phyloP scores from a whole-genome alignment of 2,329 filamentous ascomycete species.

The Capronia epimyces region DNA sequence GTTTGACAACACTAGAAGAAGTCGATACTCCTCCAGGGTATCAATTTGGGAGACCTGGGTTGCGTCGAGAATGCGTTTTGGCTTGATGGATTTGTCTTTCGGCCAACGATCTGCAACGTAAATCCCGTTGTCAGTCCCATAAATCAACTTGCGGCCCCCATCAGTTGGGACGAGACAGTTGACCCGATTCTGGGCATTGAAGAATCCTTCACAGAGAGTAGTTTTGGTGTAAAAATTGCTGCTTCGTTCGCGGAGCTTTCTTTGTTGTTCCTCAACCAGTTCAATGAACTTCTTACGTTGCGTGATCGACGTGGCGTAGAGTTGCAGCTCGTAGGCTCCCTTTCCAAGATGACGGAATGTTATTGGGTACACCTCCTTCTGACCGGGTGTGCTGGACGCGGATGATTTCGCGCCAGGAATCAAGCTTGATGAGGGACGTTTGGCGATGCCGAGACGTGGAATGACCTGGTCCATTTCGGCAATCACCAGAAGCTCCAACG shows the following conservation, averaged over 20 bases:
- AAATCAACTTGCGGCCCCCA: constrained; percentile 88
- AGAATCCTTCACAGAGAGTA: constrained; percentile 76
- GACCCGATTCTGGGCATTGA: constrained; percentile 80
- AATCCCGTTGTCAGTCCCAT: constrained; percentile 89
- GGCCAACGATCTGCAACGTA: constrained; percentile 87
- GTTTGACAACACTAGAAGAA: constrained; percentile 85
- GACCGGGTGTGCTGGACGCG: constrained; percentile 44
- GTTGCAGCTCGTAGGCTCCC: constrained; percentile 84
- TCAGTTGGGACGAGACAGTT: constrained; percentile 97
- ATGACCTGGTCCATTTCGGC: constrained; percentile 96
- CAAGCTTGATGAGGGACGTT: constrained; percentile 82
- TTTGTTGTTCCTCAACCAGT: constrained; percentile 85
- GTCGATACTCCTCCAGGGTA: constrained; percentile 88
- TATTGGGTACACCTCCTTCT: constrained; percentile 80
- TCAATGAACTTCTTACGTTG: constrained; percentile 96
- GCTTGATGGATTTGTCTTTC: constrained; percentile 67
- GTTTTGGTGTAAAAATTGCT: constrained; percentile 66
- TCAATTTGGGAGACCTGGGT: constrained; percentile 90
- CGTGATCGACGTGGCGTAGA: constrained; percentile 79
- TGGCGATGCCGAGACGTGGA: constrained; percentile 70
- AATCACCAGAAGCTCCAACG: constrained; percentile 85
- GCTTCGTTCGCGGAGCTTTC: constrained; percentile 67
- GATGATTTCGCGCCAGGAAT: constrained; percentile 56
- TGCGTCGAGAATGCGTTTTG: constrained; percentile 77
- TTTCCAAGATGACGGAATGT: constrained; percentile 95